Percentiles rank a stretch among this genome's conserved stretches.
phyloP scores from a whole-genome alignment of 2,329 filamentous ascomycete species.

The Aspergillus aculeatus region DNA sequence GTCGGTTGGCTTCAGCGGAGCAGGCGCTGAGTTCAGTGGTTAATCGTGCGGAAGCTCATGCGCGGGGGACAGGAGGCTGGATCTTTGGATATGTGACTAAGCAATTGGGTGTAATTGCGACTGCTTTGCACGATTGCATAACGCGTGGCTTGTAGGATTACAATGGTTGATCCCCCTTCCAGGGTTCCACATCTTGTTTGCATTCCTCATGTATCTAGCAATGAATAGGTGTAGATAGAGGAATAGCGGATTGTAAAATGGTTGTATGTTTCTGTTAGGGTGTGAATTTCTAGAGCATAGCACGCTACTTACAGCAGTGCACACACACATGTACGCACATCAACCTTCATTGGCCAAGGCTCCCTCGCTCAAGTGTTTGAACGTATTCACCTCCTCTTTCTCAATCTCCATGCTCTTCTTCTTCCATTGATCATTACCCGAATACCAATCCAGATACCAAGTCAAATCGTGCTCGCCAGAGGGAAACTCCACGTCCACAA shows the following conservation, averaged over 20 bases:
- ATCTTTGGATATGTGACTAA: too few species aligned
- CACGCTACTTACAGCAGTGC: not conserved
- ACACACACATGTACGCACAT: not conserved
- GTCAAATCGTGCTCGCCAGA: slow-evolving; percentile 1
- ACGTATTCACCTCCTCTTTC: slow-evolving; percentile 1
- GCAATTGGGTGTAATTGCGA: too few species aligned
- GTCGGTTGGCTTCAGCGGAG: not conserved
- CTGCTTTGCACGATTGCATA: too few species aligned
- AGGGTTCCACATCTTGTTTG: too few species aligned
- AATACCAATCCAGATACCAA: slow-evolving; percentile 14
- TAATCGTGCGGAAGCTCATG: not conserved
- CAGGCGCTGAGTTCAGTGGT: not conserved
- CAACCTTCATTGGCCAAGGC: not conserved
- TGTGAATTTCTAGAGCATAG: not conserved
- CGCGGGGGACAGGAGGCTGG: too few species aligned
- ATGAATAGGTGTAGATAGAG: too few species aligned
- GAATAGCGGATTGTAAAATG: too few species aligned
- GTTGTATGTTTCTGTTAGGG: too few species aligned
- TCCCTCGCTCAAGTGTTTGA: not conserved
- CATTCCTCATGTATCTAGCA: too few species aligned
- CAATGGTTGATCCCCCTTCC: too few species aligned
- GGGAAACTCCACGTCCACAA: slow-evolving; percentile 9
- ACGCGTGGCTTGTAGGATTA: too few species aligned
- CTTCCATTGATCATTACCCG: slow-evolving; percentile 4
- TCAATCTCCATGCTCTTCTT: not conserved